phyloP scores from a whole-genome alignment of 768 basidiomycete species.

The Russula griseocarnosa region DNA sequence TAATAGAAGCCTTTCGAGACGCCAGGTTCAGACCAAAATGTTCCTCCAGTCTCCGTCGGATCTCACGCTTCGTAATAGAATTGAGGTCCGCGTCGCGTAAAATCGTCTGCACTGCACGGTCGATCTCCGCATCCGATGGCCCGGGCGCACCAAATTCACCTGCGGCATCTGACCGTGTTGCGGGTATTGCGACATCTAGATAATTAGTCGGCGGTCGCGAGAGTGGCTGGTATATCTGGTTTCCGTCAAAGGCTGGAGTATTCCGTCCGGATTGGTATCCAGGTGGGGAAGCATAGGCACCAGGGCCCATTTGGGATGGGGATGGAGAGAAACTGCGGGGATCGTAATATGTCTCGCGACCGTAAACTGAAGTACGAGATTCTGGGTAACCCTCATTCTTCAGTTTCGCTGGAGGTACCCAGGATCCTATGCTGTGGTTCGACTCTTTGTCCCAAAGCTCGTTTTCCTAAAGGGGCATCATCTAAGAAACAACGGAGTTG shows the following conservation, averaged over 20 bases:
- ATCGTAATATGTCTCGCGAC: constrained; percentile 87
- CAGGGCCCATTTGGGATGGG: constrained; percentile 64
- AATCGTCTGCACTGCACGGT: constrained; percentile 67
- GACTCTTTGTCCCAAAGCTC: constrained; percentile 98
- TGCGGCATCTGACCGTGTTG: constrained; percentile 45
- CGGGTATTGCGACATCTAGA: constrained; percentile 65
- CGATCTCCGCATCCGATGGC: constrained; percentile 70
- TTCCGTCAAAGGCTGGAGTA: constrained; percentile 47
- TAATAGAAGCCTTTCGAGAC: constrained; percentile 67
- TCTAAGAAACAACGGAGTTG: not conserved
- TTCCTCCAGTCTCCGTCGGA: constrained; percentile 78
- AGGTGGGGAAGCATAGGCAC: constrained; percentile 47
- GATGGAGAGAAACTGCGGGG: constrained; percentile 55
- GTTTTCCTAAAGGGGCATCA: constrained; percentile 59
- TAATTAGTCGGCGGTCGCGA: constrained; percentile 75
- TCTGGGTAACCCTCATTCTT: constrained; percentile 74
- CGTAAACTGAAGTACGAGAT: constrained; percentile 77
- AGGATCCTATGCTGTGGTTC: constrained; percentile 91
- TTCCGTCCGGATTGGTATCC: constrained; percentile 77
- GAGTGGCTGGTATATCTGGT: constrained; percentile 52
- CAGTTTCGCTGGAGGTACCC: constrained; percentile 73
- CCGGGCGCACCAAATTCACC: constrained; percentile 43
- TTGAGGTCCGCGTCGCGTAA: constrained; percentile 80
- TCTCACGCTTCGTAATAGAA: constrained; percentile 86
- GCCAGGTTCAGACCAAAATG: constrained; percentile 76